These are phyloP conservation scores for Bacterosira constricta DNA, from an alignment of 108 stramenopile species.

Conservation along the genomic window DNA sequence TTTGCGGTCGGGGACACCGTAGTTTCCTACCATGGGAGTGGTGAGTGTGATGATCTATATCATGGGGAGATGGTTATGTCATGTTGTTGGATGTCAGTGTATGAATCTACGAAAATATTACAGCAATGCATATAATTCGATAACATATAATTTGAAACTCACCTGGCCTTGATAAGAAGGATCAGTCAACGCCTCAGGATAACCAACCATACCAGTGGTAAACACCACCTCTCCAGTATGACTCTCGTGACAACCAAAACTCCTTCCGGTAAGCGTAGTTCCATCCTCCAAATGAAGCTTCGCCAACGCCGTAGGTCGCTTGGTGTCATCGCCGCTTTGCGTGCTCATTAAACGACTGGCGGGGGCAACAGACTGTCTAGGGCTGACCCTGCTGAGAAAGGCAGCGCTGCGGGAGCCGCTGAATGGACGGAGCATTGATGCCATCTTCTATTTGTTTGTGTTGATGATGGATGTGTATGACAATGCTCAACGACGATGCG, in stretches of 20 bases:
- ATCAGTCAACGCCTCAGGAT: constrained; percentile 98
- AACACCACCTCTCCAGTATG: constrained; percentile 94
- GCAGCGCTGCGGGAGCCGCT: constrained; percentile 16
- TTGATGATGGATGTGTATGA: background rate
- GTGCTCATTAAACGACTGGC: constrained; percentile 45
- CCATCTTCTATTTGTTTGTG: constrained; percentile 7
- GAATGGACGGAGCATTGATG: constrained; percentile 43
- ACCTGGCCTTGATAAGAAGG: constrained; percentile 97
- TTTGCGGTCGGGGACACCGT: constrained; percentile 93
- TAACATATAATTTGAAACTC: constrained; percentile 22
- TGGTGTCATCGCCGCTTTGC: constrained; percentile 73
- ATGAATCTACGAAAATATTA: background rate
- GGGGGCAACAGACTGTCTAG: background rate
- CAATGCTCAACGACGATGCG: background rate
- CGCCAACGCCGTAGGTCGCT: constrained; percentile 72
- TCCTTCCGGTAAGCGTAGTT: constrained; percentile 66
- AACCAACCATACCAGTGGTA: constrained; percentile 99
- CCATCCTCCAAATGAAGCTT: constrained; percentile 86
- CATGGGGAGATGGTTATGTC: background rate
- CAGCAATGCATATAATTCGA: background rate
- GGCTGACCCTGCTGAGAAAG: background rate
- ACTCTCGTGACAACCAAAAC: constrained; percentile 77
- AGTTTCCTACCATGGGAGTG: constrained; percentile 98
- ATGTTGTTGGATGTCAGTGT: background rate
- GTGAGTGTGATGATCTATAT: constrained; percentile 88